A percentile compares a stretch with the other conserved stretches of the same genome.
Evolutionary conservation across 805 yeast genomes (phyloP).

Genomic region (Naumovozyma dairenensis): DNA sequence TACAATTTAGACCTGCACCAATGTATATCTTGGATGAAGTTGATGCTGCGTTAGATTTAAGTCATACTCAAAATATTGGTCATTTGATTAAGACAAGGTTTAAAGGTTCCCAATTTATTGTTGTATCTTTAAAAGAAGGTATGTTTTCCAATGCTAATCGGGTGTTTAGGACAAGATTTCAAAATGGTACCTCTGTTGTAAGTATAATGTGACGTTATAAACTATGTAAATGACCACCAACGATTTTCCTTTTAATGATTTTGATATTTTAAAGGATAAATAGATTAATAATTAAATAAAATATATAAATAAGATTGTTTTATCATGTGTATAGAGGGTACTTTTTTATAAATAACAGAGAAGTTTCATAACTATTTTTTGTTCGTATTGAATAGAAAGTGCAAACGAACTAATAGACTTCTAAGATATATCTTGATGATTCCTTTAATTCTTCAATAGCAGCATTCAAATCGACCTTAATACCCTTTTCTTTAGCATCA

Average conservation of each 20-base stretch:
- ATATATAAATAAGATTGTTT: background rate
- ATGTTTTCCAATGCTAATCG: slow-evolving; percentile 97
- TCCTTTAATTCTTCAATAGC: slow-evolving; percentile 92
- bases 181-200: slow-evolving; percentile 93
- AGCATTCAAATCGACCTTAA: slow-evolving; percentile 58
- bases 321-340: background rate
- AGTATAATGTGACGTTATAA: slow-evolving; percentile 46
- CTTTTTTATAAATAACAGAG: background rate
- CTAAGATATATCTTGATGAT: slow-evolving; percentile 80
- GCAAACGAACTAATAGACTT: slow-evolving; percentile 55
- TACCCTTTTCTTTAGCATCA: slow-evolving; percentile 63
- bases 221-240: too few relatives aligned
- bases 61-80: slow-evolving; percentile 96
- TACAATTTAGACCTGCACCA: slow-evolving; percentile 96
- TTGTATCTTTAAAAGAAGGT: slow-evolving; percentile 94
- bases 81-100: slow-evolving; percentile 90
- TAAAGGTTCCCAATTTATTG: slow-evolving; percentile 92
- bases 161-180: slow-evolving; percentile 86
- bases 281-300: background rate
- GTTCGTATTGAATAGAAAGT: background rate
- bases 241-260: too few relatives aligned
- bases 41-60: slow-evolving; percentile 94
- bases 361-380: background rate
- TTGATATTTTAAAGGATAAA: background rate
- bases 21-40: slow-evolving; percentile 97